Base-by-base conservation (phyloP, 345 rosid genomes). In the Euphorbia tirucalli region DNA sequence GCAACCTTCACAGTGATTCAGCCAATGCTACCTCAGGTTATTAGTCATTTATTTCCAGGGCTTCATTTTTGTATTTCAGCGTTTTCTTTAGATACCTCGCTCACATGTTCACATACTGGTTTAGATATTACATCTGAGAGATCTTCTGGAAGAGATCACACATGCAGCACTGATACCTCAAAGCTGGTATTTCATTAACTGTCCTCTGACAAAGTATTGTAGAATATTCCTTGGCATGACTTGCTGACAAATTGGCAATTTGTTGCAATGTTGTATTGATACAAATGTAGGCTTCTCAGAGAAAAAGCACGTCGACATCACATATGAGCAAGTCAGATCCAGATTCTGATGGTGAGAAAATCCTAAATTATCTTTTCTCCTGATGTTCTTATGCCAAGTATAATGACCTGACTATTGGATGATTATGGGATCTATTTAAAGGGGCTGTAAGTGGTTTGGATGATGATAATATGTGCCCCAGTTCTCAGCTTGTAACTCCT, bases 271-370 rank as follows among this genome's bases (percentile, higher is more conserved):
- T 57, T 35, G 63, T 41, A 55, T 50, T 57, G 60, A 68, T 35
- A 31, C 14, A 30, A 73, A 41, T 75, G 66, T 75, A 86, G 87
- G 85, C 76, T 66, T 80, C 61, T 77, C 86, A 71, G 80, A 76
- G 81, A 66, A 87, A 81, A 74, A 78, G 77, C 76, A 75, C 69
- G 1, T 79, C 81, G 57, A 63, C 73, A 32, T 74, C 85, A 43
- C 88, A 79, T 55, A 74, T 70, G 65, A 84, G 84, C 80, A 84
- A 80, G 83, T 88, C 90, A 58, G 90, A 88, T 82, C 85, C 78
- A 35, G 87, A 84, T 73, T 86, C 88, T 58, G 91, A 86, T 82
- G 97, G 97, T 93, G 81, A 88, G 93, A 61, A 61, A 73, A 25
- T 71, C 44, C 70, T 77, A 64, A 68, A 7, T 74, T 76, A 28